These are phyloP conservation scores for Leishmania amazonensis DNA, from an alignment of 208 protist genomes.

Conservation along the genomic window DNA sequence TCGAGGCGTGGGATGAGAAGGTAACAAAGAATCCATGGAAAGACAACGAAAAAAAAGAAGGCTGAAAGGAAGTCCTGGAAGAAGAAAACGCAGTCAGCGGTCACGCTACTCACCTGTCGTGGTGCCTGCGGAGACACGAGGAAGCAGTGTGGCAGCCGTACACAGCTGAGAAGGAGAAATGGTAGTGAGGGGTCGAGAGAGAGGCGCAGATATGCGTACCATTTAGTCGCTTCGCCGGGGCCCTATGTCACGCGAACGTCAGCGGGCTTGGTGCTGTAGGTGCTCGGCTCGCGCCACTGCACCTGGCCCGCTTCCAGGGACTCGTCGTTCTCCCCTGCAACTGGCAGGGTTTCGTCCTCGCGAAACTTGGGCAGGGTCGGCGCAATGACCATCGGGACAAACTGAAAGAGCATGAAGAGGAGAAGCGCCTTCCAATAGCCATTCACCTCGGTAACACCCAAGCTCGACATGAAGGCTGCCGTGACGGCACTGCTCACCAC, in stretches of 20 bases:
- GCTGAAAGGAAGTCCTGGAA: background rate
- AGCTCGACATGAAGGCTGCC: constrained; percentile 11
- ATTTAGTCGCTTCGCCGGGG: background rate
- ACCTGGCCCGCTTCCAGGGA: constrained; percentile 1
- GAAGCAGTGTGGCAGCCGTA: background rate
- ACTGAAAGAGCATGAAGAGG: constrained; percentile 30
- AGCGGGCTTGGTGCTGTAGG: background rate
- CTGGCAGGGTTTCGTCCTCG: constrained; percentile 29
- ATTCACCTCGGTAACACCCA: constrained; percentile 11
- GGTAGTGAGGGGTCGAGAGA: background rate
- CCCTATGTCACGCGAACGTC: background rate
- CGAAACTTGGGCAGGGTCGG: constrained; percentile 21
- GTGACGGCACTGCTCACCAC: constrained; percentile 17
- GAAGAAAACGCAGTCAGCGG: background rate
- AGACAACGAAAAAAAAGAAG: background rate
- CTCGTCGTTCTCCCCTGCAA: background rate
- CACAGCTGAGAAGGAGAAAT: background rate
- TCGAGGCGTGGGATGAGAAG: background rate
- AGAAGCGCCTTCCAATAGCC: constrained; percentile 38
- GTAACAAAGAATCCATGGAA: background rate
- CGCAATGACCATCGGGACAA: constrained; percentile 30
- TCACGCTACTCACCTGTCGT: background rate
- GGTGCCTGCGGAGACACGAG: background rate
- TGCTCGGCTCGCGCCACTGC: background rate
- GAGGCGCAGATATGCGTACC: background rate